These are phyloP conservation scores for Bryoerythrophyllum caledonicum DNA, from an alignment of 225 moss, liverwort and hornwort species.

Conservation along the genomic window DNA sequence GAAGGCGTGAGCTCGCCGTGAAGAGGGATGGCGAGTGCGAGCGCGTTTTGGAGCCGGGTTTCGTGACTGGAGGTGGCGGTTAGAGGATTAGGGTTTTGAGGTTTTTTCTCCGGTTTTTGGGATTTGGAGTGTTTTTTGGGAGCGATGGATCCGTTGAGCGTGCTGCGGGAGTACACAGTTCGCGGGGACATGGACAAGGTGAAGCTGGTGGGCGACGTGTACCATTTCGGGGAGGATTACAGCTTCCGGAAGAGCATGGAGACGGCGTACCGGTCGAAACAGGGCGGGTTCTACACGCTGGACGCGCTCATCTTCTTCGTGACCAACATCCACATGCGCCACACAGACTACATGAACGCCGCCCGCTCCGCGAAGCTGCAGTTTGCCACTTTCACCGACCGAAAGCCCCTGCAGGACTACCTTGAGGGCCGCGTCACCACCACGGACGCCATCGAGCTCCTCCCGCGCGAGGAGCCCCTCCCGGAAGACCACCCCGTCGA, in stretches of 20 bases:
- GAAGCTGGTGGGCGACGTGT: slow-evolving; percentile 70
- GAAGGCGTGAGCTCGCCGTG: slow-evolving; percentile 29
- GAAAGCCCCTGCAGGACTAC: slow-evolving; percentile 93
- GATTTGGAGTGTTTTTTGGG: neutral
- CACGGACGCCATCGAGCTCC: slow-evolving; percentile 89
- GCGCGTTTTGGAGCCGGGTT: neutral
- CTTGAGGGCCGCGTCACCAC: slow-evolving; percentile 90
- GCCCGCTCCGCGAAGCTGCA: slow-evolving; percentile 83
- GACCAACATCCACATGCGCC: slow-evolving; percentile 76
- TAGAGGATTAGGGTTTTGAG: slow-evolving; percentile 23
- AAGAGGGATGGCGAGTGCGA: slow-evolving; percentile 26
- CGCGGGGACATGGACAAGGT: slow-evolving; percentile 76
- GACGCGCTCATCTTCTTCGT: slow-evolving; percentile 86
- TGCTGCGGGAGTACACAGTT: slow-evolving; percentile 81
- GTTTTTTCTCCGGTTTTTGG: neutral
- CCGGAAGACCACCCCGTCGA: slow-evolving; percentile 39
- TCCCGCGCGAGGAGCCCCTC: slow-evolving; percentile 33
- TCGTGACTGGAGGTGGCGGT: neutral
- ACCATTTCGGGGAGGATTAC: slow-evolving; percentile 81
- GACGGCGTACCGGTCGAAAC: slow-evolving; percentile 93
- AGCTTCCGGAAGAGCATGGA: slow-evolving; percentile 79
- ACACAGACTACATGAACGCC: slow-evolving; percentile 81
- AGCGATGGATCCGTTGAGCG: slow-evolving; percentile 80
- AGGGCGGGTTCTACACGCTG: slow-evolving; percentile 87
- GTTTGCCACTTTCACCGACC: slow-evolving; percentile 85